Conservation (phyloP, 257 asterid genomes). For the Paraleonurus japonicus region DNA sequence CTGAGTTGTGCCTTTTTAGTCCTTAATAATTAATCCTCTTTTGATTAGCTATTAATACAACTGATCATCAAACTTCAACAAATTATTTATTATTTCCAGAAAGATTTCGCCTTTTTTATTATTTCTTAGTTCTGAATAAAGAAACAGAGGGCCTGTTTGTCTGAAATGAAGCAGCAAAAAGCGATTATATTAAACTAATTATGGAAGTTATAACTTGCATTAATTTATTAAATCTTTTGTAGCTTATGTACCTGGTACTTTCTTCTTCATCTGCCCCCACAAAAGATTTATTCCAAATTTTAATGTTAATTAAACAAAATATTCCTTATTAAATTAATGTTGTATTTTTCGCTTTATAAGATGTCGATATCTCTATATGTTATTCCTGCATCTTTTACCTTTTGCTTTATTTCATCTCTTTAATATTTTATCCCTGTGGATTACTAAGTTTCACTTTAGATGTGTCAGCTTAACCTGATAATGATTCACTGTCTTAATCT, state of each 20-base stretch:
- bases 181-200: conserved; percentile 25
- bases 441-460: not conserved
- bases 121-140: not conserved
- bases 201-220: not conserved
- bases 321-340: conserved; percentile 16
- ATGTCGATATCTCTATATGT: conserved; percentile 9
- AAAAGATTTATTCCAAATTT: not conserved
- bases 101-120: not conserved
- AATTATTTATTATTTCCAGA: not conserved
- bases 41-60: conserved; percentile 15
- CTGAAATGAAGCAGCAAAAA: conserved; percentile 56
- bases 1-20: conserved; percentile 25
- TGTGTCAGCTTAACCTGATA: not conserved
- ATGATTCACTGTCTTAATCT: not conserved
- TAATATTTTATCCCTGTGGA: conserved; percentile 13
- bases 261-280: conserved; percentile 10
- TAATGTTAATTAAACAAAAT: not conserved
- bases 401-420: conserved; percentile 28
- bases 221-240: conserved; percentile 21
- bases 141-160: conserved; percentile 36
- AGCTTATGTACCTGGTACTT: not conserved
- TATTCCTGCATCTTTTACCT: conserved; percentile 16
- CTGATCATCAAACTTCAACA: conserved; percentile 1
- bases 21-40: conserved; percentile 26
- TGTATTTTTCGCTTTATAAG: conserved; percentile 8